Conservation (phyloP, 306 rosid species). For the Ceratonia siliqua region DNA sequence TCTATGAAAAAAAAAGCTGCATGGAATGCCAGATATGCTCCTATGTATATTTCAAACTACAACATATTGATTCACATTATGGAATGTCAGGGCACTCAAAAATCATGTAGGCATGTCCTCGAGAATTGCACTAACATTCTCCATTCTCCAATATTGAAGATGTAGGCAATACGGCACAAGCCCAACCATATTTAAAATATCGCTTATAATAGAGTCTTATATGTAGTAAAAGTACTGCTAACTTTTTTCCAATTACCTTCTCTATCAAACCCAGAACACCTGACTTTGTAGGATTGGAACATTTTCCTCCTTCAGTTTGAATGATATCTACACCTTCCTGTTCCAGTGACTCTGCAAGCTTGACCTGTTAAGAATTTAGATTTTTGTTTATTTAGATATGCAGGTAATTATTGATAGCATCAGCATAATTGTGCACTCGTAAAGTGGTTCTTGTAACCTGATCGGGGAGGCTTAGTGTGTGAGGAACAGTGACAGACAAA, state of each 20-base stretch:
- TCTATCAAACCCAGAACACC: conserved; percentile 92
- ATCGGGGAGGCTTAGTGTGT: conserved; percentile 89
- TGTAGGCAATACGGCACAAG: conserved; percentile 3
- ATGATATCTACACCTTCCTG: conserved; percentile 83
- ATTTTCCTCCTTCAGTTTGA: conserved; percentile 97
- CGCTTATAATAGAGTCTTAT: neutral
- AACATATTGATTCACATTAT: neutral
- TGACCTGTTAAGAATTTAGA: conserved; percentile 55
- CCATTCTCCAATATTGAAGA: neutral
- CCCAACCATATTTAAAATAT: neutral
- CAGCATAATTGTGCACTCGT: neutral
- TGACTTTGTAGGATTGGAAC: conserved; percentile 75
- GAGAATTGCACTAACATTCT: neutral
- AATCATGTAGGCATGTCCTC: neutral
- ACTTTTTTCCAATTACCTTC: conserved; percentile 55
- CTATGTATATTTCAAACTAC: neutral
- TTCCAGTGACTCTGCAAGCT: conserved; percentile 85
- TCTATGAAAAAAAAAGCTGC: neutral
- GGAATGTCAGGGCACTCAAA: neutral
- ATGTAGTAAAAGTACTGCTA: neutral
- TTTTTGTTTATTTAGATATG: conserved; percentile 4
- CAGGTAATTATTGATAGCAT: conserved; percentile 12
- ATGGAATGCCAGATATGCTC: conserved; percentile 7
- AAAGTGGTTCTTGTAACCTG: conserved; percentile 57
- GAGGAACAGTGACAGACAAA: conserved; percentile 91